phyloP scores from a whole-genome alignment of 129 eudicot species.

The Flaveria trinervia region DNA sequence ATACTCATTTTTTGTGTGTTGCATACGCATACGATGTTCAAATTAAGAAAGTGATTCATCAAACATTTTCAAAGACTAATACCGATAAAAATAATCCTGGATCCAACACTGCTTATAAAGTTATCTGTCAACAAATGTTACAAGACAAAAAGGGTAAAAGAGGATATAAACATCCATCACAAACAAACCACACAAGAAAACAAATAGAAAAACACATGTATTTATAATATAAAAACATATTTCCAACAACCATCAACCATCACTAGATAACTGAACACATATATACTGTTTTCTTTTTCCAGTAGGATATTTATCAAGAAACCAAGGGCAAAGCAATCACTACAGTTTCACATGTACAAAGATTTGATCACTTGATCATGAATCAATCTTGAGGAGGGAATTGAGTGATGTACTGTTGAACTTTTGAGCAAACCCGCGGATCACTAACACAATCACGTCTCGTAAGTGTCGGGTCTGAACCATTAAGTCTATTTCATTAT shows the following conservation, averaged over 20 bases:
- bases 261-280: conserved; percentile 18
- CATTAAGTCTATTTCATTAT: conserved; percentile 84
- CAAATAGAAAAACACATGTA: neutral
- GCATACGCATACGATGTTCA: too few species aligned
- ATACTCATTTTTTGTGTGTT: too few species aligned
- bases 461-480: conserved; percentile 93
- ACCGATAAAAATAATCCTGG: too few species aligned
- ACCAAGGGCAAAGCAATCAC: conserved; percentile 20
- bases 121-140: neutral
- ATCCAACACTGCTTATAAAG: neutral
- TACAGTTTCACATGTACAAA: conserved; percentile 30
- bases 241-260: conserved; percentile 28
- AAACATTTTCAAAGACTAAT: too few species aligned
- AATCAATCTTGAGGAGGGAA: conserved; percentile 78
- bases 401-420: conserved; percentile 97
- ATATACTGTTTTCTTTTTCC: conserved; percentile 16
- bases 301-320: conserved; percentile 35
- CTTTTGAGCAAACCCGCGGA: conserved; percentile 84
- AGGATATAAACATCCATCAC: conserved; percentile 5
- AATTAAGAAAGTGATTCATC: too few species aligned
- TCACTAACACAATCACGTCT: conserved; percentile 81
- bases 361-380: conserved; percentile 31
- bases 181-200: conserved; percentile 23
- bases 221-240: conserved; percentile 10
- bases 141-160: neutral